phyloP scores from a whole-genome alignment of 495 filamentous ascomycete genomes.

The Pseudomonodictys pantanalensis region DNA sequence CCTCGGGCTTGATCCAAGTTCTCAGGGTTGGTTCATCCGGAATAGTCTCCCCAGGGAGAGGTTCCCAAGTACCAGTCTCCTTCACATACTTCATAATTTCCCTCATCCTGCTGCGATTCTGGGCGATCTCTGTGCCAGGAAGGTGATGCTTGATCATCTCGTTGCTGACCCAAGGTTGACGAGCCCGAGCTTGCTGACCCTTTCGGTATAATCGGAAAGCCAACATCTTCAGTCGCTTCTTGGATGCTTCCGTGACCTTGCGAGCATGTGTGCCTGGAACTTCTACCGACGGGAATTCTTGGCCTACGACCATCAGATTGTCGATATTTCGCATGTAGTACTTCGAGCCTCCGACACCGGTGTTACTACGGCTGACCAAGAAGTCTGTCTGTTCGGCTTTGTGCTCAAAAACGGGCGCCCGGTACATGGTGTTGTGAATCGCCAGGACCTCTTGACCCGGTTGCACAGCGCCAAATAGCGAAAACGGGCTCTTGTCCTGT shows the following conservation, averaged over 20 bases:
- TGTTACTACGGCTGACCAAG: conserved; percentile 76
- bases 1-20: conserved; percentile 87
- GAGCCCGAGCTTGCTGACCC: conserved; percentile 48
- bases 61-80: conserved; percentile 78
- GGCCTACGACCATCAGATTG: conserved; percentile 83
- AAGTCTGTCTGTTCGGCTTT: conserved; percentile 76
- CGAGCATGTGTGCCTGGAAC: conserved; percentile 90
- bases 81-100: conserved; percentile 90
- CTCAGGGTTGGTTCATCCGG: conserved; percentile 77
- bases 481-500: conserved; percentile 93
- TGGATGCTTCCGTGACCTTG: conserved; percentile 89
- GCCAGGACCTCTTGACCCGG: conserved; percentile 85
- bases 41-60: conserved; percentile 63
- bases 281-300: conserved; percentile 85
- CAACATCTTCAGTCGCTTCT: conserved; percentile 94
- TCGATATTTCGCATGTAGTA: conserved; percentile 87
- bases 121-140: conserved; percentile 78
- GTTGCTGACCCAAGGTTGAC: conserved; percentile 37
- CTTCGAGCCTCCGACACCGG: conserved; percentile 64
- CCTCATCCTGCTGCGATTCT: conserved; percentile 93
- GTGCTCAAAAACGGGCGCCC: conserved; percentile 90
- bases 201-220: conserved; percentile 80
- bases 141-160: conserved; percentile 75
- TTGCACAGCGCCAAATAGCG: conserved; percentile 88
- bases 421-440: conserved; percentile 91